Conservation (phyloP, 1,284 basidiomycete genomes). For the Waitea zeae region DNA sequence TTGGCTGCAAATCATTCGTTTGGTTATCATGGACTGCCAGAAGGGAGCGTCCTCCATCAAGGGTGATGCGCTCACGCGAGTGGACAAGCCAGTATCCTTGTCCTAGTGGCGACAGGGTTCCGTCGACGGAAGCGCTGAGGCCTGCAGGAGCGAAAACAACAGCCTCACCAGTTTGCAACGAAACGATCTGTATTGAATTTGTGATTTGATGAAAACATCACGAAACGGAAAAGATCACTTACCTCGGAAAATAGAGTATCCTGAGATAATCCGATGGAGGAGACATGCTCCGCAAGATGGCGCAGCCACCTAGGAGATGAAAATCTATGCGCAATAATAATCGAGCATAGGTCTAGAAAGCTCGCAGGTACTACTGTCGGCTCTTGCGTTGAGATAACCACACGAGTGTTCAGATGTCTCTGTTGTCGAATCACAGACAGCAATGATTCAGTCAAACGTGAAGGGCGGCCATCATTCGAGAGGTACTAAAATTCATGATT, state of each 20-base stretch:
- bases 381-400: slow-evolving; percentile 62
- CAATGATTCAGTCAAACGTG: slow-evolving; percentile 39
- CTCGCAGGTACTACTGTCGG: slow-evolving; percentile 55
- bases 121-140: slow-evolving; percentile 17
- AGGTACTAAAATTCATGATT: slow-evolving; percentile 32
- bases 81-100: slow-evolving; percentile 38
- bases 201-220: too few relatives aligned
- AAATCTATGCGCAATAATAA: slow-evolving; percentile 51
- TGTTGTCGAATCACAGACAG: slow-evolving; percentile 51
- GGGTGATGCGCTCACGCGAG: slow-evolving; percentile 38
- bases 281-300: slow-evolving; percentile 47
- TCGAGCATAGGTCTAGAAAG: slow-evolving; percentile 46
- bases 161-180: slow-evolving; percentile 41
- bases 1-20: too few relatives aligned
- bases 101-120: slow-evolving; percentile 21
- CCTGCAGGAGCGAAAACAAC: slow-evolving; percentile 46
- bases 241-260: slow-evolving; percentile 50
- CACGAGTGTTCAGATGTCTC: slow-evolving; percentile 50
- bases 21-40: slow-evolving; percentile 25
- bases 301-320: slow-evolving; percentile 61
- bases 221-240: slow-evolving; percentile 14
- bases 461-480: slow-evolving; percentile 22
- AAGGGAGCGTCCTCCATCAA: slow-evolving; percentile 45
- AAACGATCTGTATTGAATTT: not conserved
- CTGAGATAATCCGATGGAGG: slow-evolving; percentile 33